phyloP scores from a whole-genome alignment of 192 early-diverging fungal species.

The Dissophora ornata region DNA sequence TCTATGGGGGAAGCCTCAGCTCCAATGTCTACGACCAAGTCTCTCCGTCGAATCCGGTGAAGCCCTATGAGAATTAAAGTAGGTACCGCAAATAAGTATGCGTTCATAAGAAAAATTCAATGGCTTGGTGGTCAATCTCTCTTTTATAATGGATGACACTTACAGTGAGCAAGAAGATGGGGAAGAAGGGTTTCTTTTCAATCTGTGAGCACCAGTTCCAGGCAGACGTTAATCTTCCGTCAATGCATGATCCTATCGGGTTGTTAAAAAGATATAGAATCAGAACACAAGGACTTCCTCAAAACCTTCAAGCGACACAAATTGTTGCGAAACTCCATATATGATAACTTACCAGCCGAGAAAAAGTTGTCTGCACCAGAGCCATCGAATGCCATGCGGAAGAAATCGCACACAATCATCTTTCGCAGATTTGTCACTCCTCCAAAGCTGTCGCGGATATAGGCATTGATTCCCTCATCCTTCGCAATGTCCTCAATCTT shows the following conservation, averaged over 20 bases:
- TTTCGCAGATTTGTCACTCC: constrained; percentile 72
- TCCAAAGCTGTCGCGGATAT: constrained; percentile 79
- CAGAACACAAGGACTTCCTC: not conserved
- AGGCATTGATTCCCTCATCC: constrained; percentile 70
- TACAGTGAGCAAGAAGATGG: constrained; percentile 88
- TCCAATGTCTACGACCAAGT: constrained; percentile 47
- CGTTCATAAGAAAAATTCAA: constrained; percentile 46
- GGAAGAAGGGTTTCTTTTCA: constrained; percentile 95
- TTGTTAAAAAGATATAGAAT: not conserved
- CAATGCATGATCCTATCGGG: constrained; percentile 86
- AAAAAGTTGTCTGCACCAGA: constrained; percentile 93
- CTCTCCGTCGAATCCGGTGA: constrained; percentile 83
- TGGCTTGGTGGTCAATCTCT: no score
- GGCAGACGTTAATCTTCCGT: constrained; percentile 92
- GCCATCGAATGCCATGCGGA: constrained; percentile 96
- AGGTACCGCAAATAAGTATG: not conserved
- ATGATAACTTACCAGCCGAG: constrained; percentile 86
- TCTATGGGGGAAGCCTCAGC: no score
- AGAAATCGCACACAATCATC: constrained; percentile 91
- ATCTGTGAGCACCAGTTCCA: constrained; percentile 92
- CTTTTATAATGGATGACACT: not conserved
- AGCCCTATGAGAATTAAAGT: no score
- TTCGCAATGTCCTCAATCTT: constrained; percentile 71
- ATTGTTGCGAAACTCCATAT: no score
- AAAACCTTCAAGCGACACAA: no score